These are phyloP conservation scores for Cyathus striatus DNA, from an alignment of 768 basidiomycete species.

Conservation along the genomic window DNA sequence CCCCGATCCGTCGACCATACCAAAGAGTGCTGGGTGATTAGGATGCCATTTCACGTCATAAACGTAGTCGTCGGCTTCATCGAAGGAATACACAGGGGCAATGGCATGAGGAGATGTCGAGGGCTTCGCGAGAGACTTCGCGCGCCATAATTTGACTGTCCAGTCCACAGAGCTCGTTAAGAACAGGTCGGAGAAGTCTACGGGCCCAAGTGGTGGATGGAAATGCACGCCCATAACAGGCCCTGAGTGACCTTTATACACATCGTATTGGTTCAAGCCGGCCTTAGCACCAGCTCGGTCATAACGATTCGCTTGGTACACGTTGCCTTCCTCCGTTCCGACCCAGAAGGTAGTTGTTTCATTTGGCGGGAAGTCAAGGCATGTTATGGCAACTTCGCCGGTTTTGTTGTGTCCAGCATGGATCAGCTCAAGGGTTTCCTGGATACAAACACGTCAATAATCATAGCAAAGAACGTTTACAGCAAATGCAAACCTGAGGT, in stretches of 20 bases:
- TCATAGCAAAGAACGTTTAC: neutral
- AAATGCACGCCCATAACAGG: conserved; percentile 94
- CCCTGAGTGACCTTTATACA: conserved; percentile 89
- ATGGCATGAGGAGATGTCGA: conserved; percentile 56
- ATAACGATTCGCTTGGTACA: conserved; percentile 95
- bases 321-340: conserved; percentile 95
- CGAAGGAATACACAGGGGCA: conserved; percentile 87
- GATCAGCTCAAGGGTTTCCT: conserved; percentile 92
- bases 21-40: conserved; percentile 89
- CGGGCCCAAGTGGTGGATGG: conserved; percentile 85
- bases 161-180: conserved; percentile 92
- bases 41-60: conserved; percentile 99
- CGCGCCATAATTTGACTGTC: conserved; percentile 97
- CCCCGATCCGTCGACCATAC: conserved; percentile 89
- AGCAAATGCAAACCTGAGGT: conserved; percentile 74
- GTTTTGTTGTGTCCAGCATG: conserved; percentile 95
- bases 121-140: conserved; percentile 72
- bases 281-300: conserved; percentile 97
- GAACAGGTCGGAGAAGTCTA: conserved; percentile 96
- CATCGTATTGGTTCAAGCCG: conserved; percentile 87
- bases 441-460: conserved; percentile 1
- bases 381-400: conserved; percentile 91
- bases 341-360: conserved; percentile 98
- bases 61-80: conserved; percentile 97
- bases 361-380: conserved; percentile 90